Conservation (phyloP, 2,329 filamentous ascomycete genomes). For the Paracoccidioides lutzii region DNA sequence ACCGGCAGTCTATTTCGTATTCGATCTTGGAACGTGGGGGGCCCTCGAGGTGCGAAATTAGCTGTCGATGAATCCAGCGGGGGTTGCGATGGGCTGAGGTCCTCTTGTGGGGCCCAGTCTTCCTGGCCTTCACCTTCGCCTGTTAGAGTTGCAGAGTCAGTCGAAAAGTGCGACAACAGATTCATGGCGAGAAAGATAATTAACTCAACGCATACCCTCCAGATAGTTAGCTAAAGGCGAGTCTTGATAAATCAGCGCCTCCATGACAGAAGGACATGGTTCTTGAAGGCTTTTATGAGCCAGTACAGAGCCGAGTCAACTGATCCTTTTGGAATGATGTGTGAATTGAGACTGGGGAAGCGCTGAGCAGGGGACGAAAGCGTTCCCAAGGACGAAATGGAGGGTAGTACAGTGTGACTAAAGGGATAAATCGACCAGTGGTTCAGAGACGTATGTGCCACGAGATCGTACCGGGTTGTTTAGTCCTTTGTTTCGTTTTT, state of each 20-base stretch:
- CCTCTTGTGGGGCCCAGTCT: conserved; percentile 25
- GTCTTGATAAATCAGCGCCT: conserved; percentile 74
- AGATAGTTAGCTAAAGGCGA: conserved; percentile 81
- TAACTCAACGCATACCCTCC: conserved; percentile 50
- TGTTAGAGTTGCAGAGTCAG: conserved; percentile 16
- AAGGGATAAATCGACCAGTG: background rate
- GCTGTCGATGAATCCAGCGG: conserved; percentile 12
- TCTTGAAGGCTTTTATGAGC: background rate
- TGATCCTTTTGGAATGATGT: background rate
- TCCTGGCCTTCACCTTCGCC: conserved; percentile 35
- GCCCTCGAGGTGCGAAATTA: conserved; percentile 38
- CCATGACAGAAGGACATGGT: conserved; percentile 45
- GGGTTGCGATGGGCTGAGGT: conserved; percentile 7
- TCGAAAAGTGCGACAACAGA: conserved; percentile 4
- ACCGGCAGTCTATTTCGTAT: conserved; percentile 38
- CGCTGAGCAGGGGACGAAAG: background rate
- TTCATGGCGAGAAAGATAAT: background rate
- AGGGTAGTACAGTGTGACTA: background rate
- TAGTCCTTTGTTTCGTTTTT: background rate
- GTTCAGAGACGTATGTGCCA: background rate
- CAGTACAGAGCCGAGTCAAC: background rate
- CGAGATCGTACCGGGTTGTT: background rate
- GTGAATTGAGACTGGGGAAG: background rate
- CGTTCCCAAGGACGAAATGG: background rate
- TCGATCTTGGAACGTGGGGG: conserved; percentile 36